These are phyloP conservation scores for Ettlia oleoabundans DNA, from an alignment of 139 green algal genomes.

Conservation along the genomic window DNA sequence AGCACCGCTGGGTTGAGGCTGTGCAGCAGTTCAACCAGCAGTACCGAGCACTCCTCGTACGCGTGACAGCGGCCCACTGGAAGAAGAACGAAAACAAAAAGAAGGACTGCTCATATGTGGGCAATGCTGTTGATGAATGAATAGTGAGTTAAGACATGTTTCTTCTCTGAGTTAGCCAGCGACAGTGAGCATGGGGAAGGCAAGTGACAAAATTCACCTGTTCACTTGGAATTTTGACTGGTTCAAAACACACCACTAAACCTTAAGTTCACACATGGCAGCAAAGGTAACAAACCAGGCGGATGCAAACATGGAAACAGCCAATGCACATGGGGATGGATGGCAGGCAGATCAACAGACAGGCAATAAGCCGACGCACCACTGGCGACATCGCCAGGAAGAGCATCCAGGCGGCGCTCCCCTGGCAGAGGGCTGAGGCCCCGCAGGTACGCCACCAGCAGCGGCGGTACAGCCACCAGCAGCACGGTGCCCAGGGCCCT, in stretches of 20 bases:
- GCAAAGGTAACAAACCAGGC: no score
- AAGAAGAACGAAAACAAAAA: neutral
- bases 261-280: no score
- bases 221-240: no score
- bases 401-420: constrained; percentile 28
- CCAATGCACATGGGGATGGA: no score
- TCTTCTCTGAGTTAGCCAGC: no score
- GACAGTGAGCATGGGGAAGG: no score
- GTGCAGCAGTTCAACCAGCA: constrained; percentile 39
- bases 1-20: constrained; percentile 6
- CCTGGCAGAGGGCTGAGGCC: constrained; percentile 17
- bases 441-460: constrained; percentile 37
- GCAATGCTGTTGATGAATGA: no score
- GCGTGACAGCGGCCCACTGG: constrained; percentile 30
- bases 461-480: constrained; percentile 26
- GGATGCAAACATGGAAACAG: no score
- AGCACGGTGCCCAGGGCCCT: constrained; percentile 36
- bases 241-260: no score
- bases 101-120: neutral
- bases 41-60: constrained; percentile 6
- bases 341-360: no score
- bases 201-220: no score
- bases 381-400: constrained; percentile 27
- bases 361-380: neutral
- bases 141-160: no score